Percentiles rank a stretch among this genome's conserved stretches.
phyloP scores from a whole-genome alignment of 257 asterid genomes.

The Scutellaria barbata region DNA sequence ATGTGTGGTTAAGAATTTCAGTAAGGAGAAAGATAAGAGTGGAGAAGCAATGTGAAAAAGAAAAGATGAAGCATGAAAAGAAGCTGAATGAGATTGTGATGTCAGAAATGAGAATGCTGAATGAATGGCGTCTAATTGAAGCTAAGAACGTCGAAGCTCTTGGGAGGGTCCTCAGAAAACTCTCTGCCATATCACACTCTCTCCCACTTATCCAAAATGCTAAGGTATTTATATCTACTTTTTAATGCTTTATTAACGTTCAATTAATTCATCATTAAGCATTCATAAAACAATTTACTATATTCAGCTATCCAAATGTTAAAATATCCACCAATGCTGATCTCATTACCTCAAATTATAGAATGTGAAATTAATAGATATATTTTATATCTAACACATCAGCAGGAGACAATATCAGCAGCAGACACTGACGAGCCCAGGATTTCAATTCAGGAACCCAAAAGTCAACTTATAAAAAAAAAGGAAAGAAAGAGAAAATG shows the following conservation, averaged over 20 bases:
- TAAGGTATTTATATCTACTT: slow-evolving; percentile 40
- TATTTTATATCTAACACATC: no score
- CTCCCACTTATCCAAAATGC: slow-evolving; percentile 62
- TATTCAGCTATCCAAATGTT: no score
- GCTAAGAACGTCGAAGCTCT: slow-evolving; percentile 61
- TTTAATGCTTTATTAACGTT: background rate
- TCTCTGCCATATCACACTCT: slow-evolving; percentile 63
- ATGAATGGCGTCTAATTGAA: slow-evolving; percentile 68
- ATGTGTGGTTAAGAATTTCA: slow-evolving; percentile 53
- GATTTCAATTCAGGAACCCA: no score
- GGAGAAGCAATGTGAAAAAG: slow-evolving; percentile 49
- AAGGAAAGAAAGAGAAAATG: no score
- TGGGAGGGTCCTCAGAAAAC: slow-evolving; percentile 64
- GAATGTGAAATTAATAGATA: no score
- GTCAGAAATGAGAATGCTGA: slow-evolving; percentile 52
- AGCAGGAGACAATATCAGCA: no score
- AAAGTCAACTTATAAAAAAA: no score
- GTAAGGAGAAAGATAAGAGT: slow-evolving; percentile 40
- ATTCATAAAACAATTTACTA: no score
- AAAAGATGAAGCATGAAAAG: slow-evolving; percentile 50
- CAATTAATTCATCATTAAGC: background rate
- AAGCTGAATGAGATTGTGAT: slow-evolving; percentile 46
- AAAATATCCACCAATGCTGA: no score
- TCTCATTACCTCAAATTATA: no score
- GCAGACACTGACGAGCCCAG: no score